Percentiles rank a stretch among this genome's conserved stretches.
These are phyloP conservation scores for Exophiala calicioides DNA, from an alignment of 2,329 filamentous ascomycete genomes.

Conservation along the genomic window DNA sequence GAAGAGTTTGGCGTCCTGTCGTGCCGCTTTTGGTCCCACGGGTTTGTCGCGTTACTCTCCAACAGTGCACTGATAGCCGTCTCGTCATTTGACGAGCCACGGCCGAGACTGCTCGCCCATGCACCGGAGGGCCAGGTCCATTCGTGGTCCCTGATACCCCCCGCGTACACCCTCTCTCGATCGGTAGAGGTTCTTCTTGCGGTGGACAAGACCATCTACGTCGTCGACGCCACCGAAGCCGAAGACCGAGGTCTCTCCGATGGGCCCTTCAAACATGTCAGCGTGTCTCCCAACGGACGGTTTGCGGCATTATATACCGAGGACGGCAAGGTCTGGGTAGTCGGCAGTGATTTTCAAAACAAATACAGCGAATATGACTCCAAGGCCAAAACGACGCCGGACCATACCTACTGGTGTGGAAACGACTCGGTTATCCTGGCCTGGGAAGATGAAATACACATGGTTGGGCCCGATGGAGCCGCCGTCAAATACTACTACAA, in stretches of 20 bases:
- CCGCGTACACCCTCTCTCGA: constrained; percentile 82
- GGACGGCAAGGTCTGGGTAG: constrained; percentile 84
- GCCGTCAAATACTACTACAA: constrained; percentile 82
- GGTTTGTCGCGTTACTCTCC: constrained; percentile 87
- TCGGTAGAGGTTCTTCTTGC: constrained; percentile 92
- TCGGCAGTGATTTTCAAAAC: constrained; percentile 92
- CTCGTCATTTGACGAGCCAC: constrained; percentile 85
- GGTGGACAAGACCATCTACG: constrained; percentile 78
- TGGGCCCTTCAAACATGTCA: constrained; percentile 87
- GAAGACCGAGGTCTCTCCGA: constrained; percentile 90
- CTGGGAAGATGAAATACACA: constrained; percentile 96
- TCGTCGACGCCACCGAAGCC: constrained; percentile 83
- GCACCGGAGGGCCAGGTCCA: constrained; percentile 77
- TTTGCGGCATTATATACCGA: constrained; percentile 85
- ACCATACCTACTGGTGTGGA: constrained; percentile 93
- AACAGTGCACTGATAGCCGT: constrained; percentile 88
- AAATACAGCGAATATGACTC: constrained; percentile 90
- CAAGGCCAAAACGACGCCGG: constrained; percentile 77
- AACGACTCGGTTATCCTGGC: constrained; percentile 90
- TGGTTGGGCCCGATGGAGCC: constrained; percentile 81
- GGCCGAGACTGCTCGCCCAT: constrained; percentile 76
- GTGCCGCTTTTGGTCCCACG: constrained; percentile 88
- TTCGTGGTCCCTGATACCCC: constrained; percentile 87
- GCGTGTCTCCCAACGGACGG: constrained; percentile 85
- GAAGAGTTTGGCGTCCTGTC: constrained; percentile 83